Evolutionary conservation across 140 eudicot genomes (phyloP).

Genomic region (Erigeron philadelphicus): DNA sequence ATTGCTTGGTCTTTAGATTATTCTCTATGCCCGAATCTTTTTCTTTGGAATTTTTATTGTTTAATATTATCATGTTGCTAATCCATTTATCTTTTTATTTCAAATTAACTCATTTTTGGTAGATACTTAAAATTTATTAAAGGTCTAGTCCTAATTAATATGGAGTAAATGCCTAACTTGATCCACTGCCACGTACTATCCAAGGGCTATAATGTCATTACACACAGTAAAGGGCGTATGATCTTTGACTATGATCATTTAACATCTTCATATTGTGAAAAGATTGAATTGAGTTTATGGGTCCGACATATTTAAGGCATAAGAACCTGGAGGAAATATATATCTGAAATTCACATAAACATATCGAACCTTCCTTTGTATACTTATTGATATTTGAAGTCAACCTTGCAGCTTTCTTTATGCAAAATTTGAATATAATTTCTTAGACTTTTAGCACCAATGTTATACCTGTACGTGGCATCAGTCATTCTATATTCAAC

Average conservation of each 20-base stretch:
- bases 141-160: conserved; percentile 8
- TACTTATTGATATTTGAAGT: conserved; percentile 13
- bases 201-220: not conserved
- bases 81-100: not conserved
- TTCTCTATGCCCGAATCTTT: no score
- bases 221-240: not conserved
- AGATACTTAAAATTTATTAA: not conserved
- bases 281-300: not conserved
- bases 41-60: not conserved
- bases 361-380: conserved; percentile 2
- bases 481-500: not conserved
- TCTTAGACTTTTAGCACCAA: conserved; percentile 4
- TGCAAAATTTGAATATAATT: not conserved
- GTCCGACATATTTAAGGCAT: not conserved
- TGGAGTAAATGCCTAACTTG: no score
- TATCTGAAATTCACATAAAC: not conserved
- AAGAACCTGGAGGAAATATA: not conserved
- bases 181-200: not conserved
- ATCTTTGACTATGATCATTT: not conserved
- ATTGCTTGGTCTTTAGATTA: not conserved
- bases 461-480: not conserved
- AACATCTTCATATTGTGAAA: not conserved
- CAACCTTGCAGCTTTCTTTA: conserved; percentile 7
- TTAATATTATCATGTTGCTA: not conserved
- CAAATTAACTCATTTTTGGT: not conserved